Evolutionary conservation across 371 early-diverging fungal species (phyloP).

Genomic region (Saksenaea oblongispora): DNA sequence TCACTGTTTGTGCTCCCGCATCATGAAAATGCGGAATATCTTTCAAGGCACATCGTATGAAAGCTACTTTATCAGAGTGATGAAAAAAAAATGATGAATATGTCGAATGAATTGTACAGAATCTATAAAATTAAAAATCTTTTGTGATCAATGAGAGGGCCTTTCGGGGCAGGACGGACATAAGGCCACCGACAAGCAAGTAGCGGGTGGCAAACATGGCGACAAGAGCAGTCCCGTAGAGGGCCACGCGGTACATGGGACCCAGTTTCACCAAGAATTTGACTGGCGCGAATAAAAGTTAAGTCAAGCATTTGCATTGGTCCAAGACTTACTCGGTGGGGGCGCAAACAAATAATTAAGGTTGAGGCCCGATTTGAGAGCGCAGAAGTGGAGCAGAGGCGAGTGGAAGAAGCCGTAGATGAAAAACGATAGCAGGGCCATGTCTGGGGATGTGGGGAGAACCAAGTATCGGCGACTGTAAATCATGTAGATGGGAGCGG

Average conservation of each 20-base stretch:
- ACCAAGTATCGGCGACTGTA: slow-evolving; percentile 59
- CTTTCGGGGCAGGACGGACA: slow-evolving; percentile 23
- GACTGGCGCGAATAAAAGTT: slow-evolving; percentile 20
- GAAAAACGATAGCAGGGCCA: slow-evolving; percentile 57
- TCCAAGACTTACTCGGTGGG: slow-evolving; percentile 48
- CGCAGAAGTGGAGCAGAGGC: slow-evolving; percentile 49
- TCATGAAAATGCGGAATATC: too few species aligned
- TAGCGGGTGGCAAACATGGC: slow-evolving; percentile 30
- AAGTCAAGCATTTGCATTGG: not conserved
- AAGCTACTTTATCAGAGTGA: not conserved
- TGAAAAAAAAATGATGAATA: not conserved
- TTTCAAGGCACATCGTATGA: too few species aligned
- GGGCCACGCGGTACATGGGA: slow-evolving; percentile 38
- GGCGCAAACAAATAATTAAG: slow-evolving; percentile 64
- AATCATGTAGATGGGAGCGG: slow-evolving; percentile 62
- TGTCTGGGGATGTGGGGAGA: slow-evolving; percentile 50
- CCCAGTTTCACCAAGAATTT: slow-evolving; percentile 41
- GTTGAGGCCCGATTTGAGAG: slow-evolving; percentile 56
- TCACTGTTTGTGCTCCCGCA: too few species aligned
- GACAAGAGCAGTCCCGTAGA: slow-evolving; percentile 35
- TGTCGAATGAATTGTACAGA: not conserved
- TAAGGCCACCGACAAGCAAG: slow-evolving; percentile 20
- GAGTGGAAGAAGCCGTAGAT: slow-evolving; percentile 61
- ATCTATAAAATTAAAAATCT: not conserved
- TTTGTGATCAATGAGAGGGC: slow-evolving; percentile 1